Evolutionary conservation across 768 basidiomycete species (phyloP).

Genomic region (Chalciporus chontae): DNA sequence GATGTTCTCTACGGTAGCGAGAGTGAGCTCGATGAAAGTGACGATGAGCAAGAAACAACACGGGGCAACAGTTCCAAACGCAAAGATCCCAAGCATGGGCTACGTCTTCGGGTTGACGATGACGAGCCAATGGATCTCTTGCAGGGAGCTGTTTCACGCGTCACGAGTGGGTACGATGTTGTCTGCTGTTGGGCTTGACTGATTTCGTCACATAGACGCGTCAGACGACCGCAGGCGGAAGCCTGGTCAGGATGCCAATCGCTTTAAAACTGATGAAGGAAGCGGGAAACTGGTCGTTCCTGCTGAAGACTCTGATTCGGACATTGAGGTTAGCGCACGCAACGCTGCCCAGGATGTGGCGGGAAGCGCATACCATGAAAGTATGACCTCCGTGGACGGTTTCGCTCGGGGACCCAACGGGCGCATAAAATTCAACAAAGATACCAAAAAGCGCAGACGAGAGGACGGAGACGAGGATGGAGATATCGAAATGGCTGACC

Average conservation of each 20-base stretch:
- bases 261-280: slow-evolving; percentile 85
- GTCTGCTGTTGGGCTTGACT: not conserved
- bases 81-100: slow-evolving; percentile 41
- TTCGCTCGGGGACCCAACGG: slow-evolving; percentile 84
- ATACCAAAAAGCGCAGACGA: slow-evolving; percentile 88
- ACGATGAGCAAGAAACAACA: slow-evolving; percentile 47
- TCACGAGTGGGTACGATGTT: slow-evolving; percentile 55
- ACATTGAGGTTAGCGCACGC: slow-evolving; percentile 37
- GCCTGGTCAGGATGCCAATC: slow-evolving; percentile 81
- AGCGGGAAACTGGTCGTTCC: slow-evolving; percentile 76
- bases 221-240: slow-evolving; percentile 56
- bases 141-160: slow-evolving; percentile 66
- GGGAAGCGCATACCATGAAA: slow-evolving; percentile 82
- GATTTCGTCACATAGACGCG: slow-evolving; percentile 34
- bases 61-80: slow-evolving; percentile 33
- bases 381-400: slow-evolving; percentile 81
- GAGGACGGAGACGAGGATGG: slow-evolving; percentile 57
- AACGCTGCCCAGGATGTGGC: slow-evolving; percentile 50
- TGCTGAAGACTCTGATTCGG: slow-evolving; percentile 51
- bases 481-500: slow-evolving; percentile 78
- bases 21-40: slow-evolving; percentile 77
- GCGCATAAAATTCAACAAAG: slow-evolving; percentile 91
- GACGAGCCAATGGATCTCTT: slow-evolving; percentile 96
- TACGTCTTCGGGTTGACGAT: slow-evolving; percentile 79
- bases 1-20: slow-evolving; percentile 97